Evolutionary conservation across 1,284 basidiomycete species (phyloP).

Genomic region (Anthracocystis panici-leucophaei): DNA sequence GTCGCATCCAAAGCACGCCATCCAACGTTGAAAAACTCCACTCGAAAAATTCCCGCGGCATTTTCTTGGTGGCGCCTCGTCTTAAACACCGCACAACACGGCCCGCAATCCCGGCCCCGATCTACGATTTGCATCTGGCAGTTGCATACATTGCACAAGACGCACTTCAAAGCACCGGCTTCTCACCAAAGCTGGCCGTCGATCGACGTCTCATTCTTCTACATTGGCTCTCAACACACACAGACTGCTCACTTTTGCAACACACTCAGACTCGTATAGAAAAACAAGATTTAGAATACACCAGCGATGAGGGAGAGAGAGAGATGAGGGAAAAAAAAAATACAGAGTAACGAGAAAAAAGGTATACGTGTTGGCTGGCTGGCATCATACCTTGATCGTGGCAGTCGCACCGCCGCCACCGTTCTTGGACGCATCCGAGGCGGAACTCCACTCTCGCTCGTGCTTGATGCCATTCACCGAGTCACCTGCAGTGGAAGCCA

Average conservation of each 20-base stretch:
- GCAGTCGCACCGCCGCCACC: background rate
- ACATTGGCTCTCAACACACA: too few species aligned
- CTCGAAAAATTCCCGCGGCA: background rate
- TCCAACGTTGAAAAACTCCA: background rate
- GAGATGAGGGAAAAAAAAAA: background rate
- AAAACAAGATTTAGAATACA: slow-evolving; percentile 8
- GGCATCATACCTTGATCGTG: slow-evolving; percentile 15
- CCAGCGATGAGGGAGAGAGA: background rate
- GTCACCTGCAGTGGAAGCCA: slow-evolving; percentile 8
- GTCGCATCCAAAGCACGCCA: slow-evolving; percentile 3
- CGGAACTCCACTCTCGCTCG: slow-evolving; percentile 38
- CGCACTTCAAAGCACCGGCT: too few species aligned
- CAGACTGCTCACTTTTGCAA: too few species aligned
- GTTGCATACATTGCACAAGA: too few species aligned
- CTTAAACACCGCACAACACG: background rate
- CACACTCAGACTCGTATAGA: background rate
- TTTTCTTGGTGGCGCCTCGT: background rate
- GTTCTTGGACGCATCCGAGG: slow-evolving; percentile 9
- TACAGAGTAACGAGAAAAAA: background rate
- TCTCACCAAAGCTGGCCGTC: too few species aligned
- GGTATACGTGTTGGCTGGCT: background rate
- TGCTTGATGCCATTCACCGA: slow-evolving; percentile 15
- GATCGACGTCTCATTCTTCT: too few species aligned
- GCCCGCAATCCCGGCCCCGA: too few species aligned
- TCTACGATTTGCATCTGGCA: too few species aligned